Base-by-base conservation (phyloP, 805 yeast species). In the Cyberlindnera mycetangii region DNA sequence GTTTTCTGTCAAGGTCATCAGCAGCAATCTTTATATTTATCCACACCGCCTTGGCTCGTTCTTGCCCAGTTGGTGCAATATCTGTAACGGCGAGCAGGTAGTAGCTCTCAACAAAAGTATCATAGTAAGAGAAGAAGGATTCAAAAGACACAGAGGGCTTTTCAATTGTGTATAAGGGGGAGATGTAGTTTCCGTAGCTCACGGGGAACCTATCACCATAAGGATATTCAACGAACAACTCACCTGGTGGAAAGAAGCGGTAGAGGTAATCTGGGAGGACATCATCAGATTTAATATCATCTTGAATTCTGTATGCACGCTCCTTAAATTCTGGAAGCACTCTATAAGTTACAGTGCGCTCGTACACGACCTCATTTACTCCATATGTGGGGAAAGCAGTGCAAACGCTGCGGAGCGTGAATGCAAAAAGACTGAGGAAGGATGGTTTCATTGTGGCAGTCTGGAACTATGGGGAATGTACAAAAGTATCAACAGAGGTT, bases 181-280 rank as follows among this genome's bases (percentile, higher is more conserved):
- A 50, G 18, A 56, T 38, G 24, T 55, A 50, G 32, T 47, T 52
- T 7, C 58, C 60, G n/a, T 48, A 39, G 0, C 38, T 32, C 14
- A 55, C 53, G 5, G 30, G 20, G 32, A 39, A 45, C 7, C 41
- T 38, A 7, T 50, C 47, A 9, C 41, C 47, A 12, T 32, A 25
- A 4, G 49, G 41, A 35, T 32, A 54, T 16, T 38, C 38, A 17
- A 49, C 45, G 6, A 22, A 32, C 37, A 54, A 45, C 25, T 38
- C 44, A 3, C 59, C 55, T 15, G 44, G 50, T 7, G 59, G 55
- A 18, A 39, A 42, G 51, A 51, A 55, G n/a, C 50, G 48, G 11
- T 37, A 25, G 17, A 53, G 41, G 20, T 39, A 51, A 36, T 43
- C 47, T 2, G 44, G 36, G 9, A 49, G 41, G 15, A 49, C 21